phyloP scores from a whole-genome alignment of 2,329 filamentous ascomycete species.

The Alternaria ethzedia region DNA sequence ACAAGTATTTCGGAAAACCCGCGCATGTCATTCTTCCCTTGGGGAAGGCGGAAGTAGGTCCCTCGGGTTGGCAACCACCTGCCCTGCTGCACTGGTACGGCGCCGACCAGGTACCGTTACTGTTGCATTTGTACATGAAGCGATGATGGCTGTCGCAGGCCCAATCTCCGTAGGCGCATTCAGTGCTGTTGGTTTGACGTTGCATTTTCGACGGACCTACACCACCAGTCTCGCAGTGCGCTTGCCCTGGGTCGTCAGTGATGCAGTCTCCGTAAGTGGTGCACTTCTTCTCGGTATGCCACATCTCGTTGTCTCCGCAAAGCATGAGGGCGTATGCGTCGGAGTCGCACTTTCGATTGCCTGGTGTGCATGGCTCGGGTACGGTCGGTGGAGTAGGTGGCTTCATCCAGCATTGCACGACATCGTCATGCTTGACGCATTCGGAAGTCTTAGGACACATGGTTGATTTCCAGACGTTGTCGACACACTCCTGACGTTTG shows the following conservation, averaged over 20 bases:
- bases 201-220: background rate
- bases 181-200: background rate
- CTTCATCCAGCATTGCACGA: background rate
- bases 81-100: background rate
- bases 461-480: background rate
- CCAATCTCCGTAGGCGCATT: background rate
- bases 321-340: background rate
- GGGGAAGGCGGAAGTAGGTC: background rate
- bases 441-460: background rate
- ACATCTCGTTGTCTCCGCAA: background rate
- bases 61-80: background rate
- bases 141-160: background rate
- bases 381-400: background rate
- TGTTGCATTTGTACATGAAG: background rate
- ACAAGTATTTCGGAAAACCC: background rate
- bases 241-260: background rate
- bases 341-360: conserved; percentile 1
- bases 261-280: conserved; percentile 4
- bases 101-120: background rate
- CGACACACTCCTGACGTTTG: background rate
- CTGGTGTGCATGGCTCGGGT: background rate
- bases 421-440: background rate
- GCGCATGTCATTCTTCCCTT: background rate
- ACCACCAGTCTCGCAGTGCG: conserved; percentile 4
- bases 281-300: conserved; percentile 4